Conservation (phyloP, 2,329 filamentous ascomycete genomes). For the Dactylonectria estremocensis region DNA sequence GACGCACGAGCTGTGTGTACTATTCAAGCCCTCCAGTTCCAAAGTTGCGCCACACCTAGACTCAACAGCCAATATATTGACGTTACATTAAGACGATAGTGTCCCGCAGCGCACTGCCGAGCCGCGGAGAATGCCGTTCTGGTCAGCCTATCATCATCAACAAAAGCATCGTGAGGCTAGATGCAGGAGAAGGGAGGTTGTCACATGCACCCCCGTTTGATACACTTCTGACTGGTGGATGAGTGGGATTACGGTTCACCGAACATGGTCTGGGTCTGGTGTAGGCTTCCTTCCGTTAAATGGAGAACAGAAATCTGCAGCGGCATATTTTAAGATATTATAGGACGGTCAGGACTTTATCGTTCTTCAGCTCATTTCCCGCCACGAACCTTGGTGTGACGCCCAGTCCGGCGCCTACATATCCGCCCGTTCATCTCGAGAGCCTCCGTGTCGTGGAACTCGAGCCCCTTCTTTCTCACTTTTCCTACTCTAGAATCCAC, state of each 20-base stretch:
- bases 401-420: not conserved
- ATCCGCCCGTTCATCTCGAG: not conserved
- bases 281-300: not conserved
- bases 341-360: not conserved
- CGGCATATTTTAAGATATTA: not conserved
- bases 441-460: not conserved
- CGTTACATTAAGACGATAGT: not conserved
- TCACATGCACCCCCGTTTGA: conserved; percentile 32
- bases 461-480: conserved; percentile 1
- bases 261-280: conserved; percentile 32
- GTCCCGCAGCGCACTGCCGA: conserved; percentile 27
- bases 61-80: conserved; percentile 27
- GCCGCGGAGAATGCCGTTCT: conserved; percentile 10
- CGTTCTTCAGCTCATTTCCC: conserved; percentile 12
- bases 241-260: not conserved
- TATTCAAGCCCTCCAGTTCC: conserved; percentile 19
- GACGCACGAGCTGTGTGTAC: conserved; percentile 7
- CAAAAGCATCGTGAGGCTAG: conserved; percentile 31
- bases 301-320: not conserved
- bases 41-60: conserved; percentile 35
- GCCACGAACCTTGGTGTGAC: conserved; percentile 3
- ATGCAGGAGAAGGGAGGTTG: conserved; percentile 34
- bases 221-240: conserved; percentile 4
- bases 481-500: not conserved
- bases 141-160: conserved; percentile 28